These are phyloP conservation scores for Entomortierella lignicola DNA, from an alignment of 192 early-diverging fungal genomes.

Conservation along the genomic window DNA sequence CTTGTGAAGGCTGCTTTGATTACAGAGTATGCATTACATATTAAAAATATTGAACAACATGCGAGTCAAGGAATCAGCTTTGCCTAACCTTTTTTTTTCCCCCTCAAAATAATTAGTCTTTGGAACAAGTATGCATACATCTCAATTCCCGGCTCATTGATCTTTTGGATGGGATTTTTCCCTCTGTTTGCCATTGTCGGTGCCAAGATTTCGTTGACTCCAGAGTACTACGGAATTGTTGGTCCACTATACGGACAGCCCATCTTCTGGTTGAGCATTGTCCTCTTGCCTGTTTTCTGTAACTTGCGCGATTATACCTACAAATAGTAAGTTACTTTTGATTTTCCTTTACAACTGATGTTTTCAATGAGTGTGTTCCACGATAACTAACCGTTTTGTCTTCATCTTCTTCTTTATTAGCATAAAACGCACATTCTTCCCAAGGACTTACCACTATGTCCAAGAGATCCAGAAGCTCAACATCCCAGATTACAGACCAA, in stretches of 20 bases:
- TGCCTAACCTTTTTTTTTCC: not conserved
- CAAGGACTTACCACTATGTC: slow-evolving; percentile 93
- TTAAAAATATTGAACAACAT: no score
- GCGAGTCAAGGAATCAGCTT: no score
- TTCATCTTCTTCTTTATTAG: slow-evolving; percentile 54
- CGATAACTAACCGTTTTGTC: no score
- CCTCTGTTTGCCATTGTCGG: slow-evolving; percentile 85
- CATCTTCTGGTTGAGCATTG: slow-evolving; percentile 88
- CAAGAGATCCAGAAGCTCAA: slow-evolving; percentile 99
- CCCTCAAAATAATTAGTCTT: slow-evolving; percentile 59
- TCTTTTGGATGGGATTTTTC: slow-evolving; percentile 89
- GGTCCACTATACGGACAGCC: slow-evolving; percentile 72
- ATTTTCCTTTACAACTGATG: no score
- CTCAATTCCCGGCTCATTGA: slow-evolving; percentile 90
- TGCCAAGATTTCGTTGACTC: slow-evolving; percentile 72
- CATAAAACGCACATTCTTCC: slow-evolving; percentile 78
- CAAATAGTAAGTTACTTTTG: slow-evolving; percentile 99
- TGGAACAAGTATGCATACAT: slow-evolving; percentile 97
- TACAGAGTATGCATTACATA: slow-evolving; percentile 73
- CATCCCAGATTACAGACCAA: slow-evolving; percentile 96
- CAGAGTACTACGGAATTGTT: slow-evolving; percentile 81
- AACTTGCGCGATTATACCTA: slow-evolving; percentile 91
- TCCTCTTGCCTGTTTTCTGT: slow-evolving; percentile 87
- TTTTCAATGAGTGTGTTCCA: no score
- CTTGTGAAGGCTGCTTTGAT: slow-evolving; percentile 92